A percentile compares a stretch with the other conserved stretches of the same genome.
phyloP scores from a whole-genome alignment of 2,329 filamentous ascomycete species.

The Fusarium protoensiforme region DNA sequence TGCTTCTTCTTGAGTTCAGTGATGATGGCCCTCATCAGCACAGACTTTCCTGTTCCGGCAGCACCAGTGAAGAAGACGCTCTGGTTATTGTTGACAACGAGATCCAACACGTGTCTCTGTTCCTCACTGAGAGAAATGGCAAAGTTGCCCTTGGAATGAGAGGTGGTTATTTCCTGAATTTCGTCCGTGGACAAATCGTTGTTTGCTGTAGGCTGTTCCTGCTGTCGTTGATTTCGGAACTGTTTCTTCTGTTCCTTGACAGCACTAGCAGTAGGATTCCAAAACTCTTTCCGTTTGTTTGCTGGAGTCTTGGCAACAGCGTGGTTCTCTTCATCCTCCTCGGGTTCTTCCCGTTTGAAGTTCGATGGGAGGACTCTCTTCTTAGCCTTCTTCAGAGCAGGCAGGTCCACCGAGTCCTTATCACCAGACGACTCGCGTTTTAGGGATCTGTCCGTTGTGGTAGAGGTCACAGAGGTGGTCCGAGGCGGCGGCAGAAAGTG shows the following conservation, averaged over 20 bases:
- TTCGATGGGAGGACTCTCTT: constrained; percentile 70
- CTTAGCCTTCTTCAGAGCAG: constrained; percentile 59
- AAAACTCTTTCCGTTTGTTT: constrained; percentile 39
- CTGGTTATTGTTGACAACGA: constrained; percentile 82
- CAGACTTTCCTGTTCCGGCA: constrained; percentile 96
- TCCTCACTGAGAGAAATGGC: constrained; percentile 84
- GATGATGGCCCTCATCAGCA: constrained; percentile 93
- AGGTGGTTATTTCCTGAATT: constrained; percentile 54
- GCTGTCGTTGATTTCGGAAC: constrained; percentile 67
- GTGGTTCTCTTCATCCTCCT: constrained; percentile 49
- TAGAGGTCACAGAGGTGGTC: constrained; percentile 26
- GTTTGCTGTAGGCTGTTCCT: constrained; percentile 55
- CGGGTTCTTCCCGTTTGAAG: constrained; percentile 50
- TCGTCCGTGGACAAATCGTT: constrained; percentile 46
- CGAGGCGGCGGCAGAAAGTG: constrained; percentile 55
- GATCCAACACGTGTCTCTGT: constrained; percentile 83
- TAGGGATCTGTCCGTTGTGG: constrained; percentile 38
- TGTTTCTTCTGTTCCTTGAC: constrained; percentile 78
- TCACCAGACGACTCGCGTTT: constrained; percentile 58
- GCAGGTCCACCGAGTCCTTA: constrained; percentile 37
- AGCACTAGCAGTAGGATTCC: constrained; percentile 40
- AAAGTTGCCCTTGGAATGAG: constrained; percentile 46
- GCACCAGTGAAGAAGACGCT: constrained; percentile 99
- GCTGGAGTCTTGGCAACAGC: constrained; percentile 39
- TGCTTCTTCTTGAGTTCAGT: constrained; percentile 81